Evolutionary conservation across 1,284 basidiomycete genomes (phyloP), one percentile per base, ranked within the genome.

Genomic region (Ganoderma resinaceum): DNA sequence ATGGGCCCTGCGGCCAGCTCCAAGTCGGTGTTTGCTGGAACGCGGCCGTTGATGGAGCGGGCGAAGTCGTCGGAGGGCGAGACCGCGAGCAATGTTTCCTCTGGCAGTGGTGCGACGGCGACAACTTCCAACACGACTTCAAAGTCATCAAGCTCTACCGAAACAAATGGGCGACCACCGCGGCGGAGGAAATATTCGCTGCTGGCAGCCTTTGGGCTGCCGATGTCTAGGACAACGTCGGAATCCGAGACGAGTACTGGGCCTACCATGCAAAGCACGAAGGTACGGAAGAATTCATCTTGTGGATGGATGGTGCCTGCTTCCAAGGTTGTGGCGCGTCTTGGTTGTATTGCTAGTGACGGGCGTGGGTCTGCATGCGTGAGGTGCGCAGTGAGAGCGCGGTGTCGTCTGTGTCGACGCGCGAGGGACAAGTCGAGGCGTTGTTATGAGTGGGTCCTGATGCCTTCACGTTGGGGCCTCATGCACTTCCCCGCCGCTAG

Each of bases 161-260:
- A 66, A 60, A 42, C 66, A 40, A 59, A 23, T 35, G 69, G 62
- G 23, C 64, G 67, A 65, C 70, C 68, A 64, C 69, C 69, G 20
- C 60, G 72, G 35, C 63, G 73, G 58, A 64, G 73, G 12, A 74
- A 74, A 66, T 76, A 76, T 61, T 76, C 75, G 49, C 61, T 76
- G 62, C 70, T 72, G 35, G 73, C 75, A 8, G 75, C 75, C 63
- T 73, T 76, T 37, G 75, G 75, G 49, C 60, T 70, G 61, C 67
- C 63, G 29, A 46, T 49, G 9, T 57, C 67, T 65, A 52, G 65
- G 37, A 65, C 52, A 55, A 60, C 61, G 43, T 65, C 64, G 3
- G 70, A 71, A 4, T 52, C 66, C 20, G 68, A 69, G 61, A 61
- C 49, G 58, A 67, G 64, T 60, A 62, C 43, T 20, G 58, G 57